phyloP scores from a whole-genome alignment of 1,139 yeast genomes.

The Yamadazyma dendronema region DNA sequence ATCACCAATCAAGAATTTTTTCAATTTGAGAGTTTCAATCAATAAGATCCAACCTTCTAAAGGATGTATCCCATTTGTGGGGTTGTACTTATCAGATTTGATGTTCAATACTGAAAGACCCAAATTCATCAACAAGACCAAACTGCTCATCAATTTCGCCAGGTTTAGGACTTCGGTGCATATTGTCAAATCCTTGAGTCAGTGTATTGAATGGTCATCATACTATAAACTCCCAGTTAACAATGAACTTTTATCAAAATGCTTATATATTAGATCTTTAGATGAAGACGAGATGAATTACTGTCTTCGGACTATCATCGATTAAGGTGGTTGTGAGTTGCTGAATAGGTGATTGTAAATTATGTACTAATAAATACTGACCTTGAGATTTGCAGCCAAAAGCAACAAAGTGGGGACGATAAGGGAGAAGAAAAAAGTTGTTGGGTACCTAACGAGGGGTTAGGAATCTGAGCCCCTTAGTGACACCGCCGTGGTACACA shows the following conservation, averaged over 20 bases:
- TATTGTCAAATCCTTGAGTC: constrained; percentile 75
- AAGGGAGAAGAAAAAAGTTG: not conserved
- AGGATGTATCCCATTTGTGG: constrained; percentile 90
- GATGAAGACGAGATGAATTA: constrained; percentile 74
- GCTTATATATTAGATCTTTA: constrained; percentile 76
- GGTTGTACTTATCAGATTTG: constrained; percentile 79
- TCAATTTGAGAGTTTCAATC: constrained; percentile 61
- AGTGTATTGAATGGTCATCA: constrained; percentile 82
- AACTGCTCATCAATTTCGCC: constrained; percentile 66
- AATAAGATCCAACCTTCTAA: constrained; percentile 61
- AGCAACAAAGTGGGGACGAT: no score
- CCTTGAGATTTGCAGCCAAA: constrained; percentile 3
- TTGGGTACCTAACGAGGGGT: no score
- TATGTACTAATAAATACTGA: constrained; percentile 1
- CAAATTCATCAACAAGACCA: constrained; percentile 35
- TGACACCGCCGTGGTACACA: no score
- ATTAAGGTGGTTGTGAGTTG: no score
- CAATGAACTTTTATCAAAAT: constrained; percentile 71
- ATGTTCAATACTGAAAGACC: constrained; percentile 77
- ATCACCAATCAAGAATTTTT: constrained; percentile 65
- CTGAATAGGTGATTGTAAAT: no score
- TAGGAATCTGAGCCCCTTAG: no score
- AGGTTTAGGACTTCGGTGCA: constrained; percentile 76
- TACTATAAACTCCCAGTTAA: constrained; percentile 52
- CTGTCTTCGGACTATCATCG: constrained; percentile 12